Conservation (phyloP, 495 filamentous ascomycete genomes). For the Letharia lupina region DNA sequence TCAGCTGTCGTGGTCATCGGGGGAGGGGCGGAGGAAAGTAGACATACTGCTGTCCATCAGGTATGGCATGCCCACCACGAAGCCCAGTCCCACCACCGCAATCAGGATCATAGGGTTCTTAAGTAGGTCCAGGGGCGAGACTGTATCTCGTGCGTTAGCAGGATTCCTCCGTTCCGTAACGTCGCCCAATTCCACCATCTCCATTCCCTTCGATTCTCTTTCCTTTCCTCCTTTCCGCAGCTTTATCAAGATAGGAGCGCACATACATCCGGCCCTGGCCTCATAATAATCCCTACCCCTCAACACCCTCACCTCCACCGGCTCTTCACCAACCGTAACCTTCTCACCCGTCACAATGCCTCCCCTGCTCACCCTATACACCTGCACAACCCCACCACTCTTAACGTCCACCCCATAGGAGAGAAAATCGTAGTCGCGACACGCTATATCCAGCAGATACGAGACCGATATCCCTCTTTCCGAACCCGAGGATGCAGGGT, state of each 20-base stretch:
- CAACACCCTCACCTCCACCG: slow-evolving; percentile 52
- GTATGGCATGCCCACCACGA: slow-evolving; percentile 88
- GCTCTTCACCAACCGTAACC: slow-evolving; percentile 22
- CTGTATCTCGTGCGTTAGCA: slow-evolving; percentile 22
- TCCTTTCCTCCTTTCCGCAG: neutral
- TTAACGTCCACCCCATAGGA: slow-evolving; percentile 68
- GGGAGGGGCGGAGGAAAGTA: neutral
- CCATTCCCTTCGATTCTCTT: neutral
- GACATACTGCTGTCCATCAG: slow-evolving; percentile 84
- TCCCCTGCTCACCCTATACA: slow-evolving; percentile 69
- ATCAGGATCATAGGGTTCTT: slow-evolving; percentile 94
- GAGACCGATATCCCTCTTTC: slow-evolving; percentile 38
- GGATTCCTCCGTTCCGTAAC: neutral
- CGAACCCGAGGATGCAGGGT: slow-evolving; percentile 18
- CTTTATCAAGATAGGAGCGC: neutral
- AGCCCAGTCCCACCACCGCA: slow-evolving; percentile 64
- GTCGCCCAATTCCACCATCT: neutral
- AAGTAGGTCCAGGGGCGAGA: slow-evolving; percentile 60
- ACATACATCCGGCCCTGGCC: slow-evolving; percentile 65
- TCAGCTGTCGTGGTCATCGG: neutral
- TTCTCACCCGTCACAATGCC: slow-evolving; percentile 71
- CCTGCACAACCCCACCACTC: slow-evolving; percentile 37
- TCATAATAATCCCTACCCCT: slow-evolving; percentile 64
- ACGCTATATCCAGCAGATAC: slow-evolving; percentile 75
- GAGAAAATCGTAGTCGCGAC: slow-evolving; percentile 61